Evolutionary conservation across 306 rosid species (phyloP).

Genomic region (Corylus americana): DNA sequence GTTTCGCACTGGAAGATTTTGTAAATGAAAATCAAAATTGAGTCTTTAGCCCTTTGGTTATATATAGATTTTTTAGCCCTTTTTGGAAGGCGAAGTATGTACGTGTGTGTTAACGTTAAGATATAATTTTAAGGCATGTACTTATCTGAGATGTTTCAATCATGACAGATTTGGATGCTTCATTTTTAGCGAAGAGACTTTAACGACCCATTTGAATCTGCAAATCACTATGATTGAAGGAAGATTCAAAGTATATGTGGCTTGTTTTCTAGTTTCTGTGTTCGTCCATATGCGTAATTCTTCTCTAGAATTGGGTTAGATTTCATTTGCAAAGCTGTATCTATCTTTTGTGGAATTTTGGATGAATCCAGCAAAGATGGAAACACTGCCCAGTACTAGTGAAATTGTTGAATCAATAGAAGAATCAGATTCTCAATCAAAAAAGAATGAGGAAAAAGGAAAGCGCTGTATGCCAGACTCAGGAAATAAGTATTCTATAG

Average conservation of each 20-base stretch:
- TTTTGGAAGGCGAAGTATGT: slow-evolving; percentile 1
- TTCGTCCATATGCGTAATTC: slow-evolving; percentile 28
- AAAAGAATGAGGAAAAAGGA: slow-evolving; percentile 49
- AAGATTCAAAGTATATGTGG: slow-evolving; percentile 31
- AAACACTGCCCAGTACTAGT: slow-evolving; percentile 43
- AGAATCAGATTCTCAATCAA: slow-evolving; percentile 48
- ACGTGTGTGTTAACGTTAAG: slow-evolving; percentile 3
- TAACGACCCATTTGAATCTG: slow-evolving; percentile 28
- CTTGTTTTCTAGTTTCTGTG: slow-evolving; percentile 28
- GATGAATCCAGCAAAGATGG: slow-evolving; percentile 50
- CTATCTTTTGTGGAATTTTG: slow-evolving; percentile 22
- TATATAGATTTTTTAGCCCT: not conserved
- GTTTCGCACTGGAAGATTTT: not conserved
- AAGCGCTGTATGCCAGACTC: slow-evolving; percentile 39
- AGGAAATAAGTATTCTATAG: slow-evolving; percentile 71
- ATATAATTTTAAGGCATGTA: slow-evolving; percentile 13
- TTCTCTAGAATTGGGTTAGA: slow-evolving; percentile 58
- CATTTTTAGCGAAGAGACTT: slow-evolving; percentile 34
- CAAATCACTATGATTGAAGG: slow-evolving; percentile 41
- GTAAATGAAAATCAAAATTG: slow-evolving; percentile 4
- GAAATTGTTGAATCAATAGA: slow-evolving; percentile 83
- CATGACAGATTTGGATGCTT: slow-evolving; percentile 59
- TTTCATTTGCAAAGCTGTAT: slow-evolving; percentile 17
- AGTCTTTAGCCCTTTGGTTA: not conserved
- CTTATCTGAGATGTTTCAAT: slow-evolving; percentile 38